Base-by-base conservation (phyloP, 805 yeast genomes). In the Torulaspora quercuum region DNA sequence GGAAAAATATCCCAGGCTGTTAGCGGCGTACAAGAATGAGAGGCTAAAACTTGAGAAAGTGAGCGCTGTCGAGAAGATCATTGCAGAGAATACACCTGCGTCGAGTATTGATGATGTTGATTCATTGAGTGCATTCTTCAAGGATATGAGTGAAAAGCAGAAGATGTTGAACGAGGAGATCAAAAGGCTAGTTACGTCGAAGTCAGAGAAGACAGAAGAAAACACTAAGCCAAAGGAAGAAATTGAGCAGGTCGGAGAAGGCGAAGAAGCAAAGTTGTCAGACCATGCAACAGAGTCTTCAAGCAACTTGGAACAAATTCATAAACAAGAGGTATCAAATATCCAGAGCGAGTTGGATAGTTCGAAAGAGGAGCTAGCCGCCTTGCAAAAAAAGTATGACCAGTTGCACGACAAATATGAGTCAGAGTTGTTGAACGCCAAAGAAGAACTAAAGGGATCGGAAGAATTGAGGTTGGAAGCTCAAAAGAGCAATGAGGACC, bases 11-110 rank as follows among this genome's bases (percentile, higher is more conserved):
- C 98, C 98, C 0, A 65, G 78, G 27, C 66, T 90, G 10, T 70
- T 88, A 33, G 82, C 82, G 28, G 96, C 97, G 0, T 92, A 86
- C 64, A 84, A 87, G 53, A 65, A 71, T 1, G 96, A 89, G 57
- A 86, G 83, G 63, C 67, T 72, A 33, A 82, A 80, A 49, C 65
- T 72, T 1, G 80, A 74, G 29, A 68, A 80, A 28, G 72, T 88
- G 6, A 66, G 55, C 4, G 52, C 65, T 0, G 82, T 89, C 48
- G 96, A 87, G 53, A 76, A 67, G 38, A 73, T 82, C 9, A 63
- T 90, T 41, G 69, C 75, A 34, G 97, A 90, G 50, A 63, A 75
- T 46, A 89, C 97, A 0, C 97, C 97, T 0, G 72, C 85, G 33
- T 71, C 83, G 1, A 73, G 80, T 22, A 76, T 92, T 14, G 65